Evolutionary conservation across 495 filamentous ascomycete species (phyloP).

Genomic region (Neurospora africana): DNA sequence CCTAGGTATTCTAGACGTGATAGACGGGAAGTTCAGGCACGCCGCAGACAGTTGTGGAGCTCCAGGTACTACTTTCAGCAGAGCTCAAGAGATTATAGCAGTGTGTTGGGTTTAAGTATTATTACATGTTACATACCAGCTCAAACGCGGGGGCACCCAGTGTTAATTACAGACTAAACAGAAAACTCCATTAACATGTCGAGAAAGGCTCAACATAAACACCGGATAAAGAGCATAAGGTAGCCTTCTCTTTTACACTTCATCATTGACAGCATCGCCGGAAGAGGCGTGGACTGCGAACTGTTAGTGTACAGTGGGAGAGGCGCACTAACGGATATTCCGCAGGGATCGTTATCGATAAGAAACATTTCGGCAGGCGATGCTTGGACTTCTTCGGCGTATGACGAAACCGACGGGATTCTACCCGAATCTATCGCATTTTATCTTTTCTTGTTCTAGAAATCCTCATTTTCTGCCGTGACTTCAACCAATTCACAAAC

Average conservation of each 20-base stretch:
- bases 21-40: not conserved
- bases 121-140: not conserved
- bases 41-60: not conserved
- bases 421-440: not conserved
- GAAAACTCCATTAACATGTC: not conserved
- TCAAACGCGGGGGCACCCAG: not conserved
- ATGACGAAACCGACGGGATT: slow-evolving; percentile 1
- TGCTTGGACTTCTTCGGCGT: not conserved
- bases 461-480: not conserved
- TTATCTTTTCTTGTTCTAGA: not conserved
- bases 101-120: not conserved
- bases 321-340: not conserved
- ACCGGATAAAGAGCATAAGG: not conserved
- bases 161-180: not conserved
- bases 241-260: not conserved
- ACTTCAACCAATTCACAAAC: not conserved
- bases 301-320: not conserved
- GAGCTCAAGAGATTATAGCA: not conserved
- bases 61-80: not conserved
- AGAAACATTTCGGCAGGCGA: not conserved
- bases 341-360: slow-evolving; percentile 2
- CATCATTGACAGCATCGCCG: not conserved
- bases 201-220: not conserved
- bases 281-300: not conserved
- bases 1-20: not conserved